Evolutionary conservation across 2,329 filamentous ascomycete genomes (phyloP).

Genomic region (Nigrograna mackinnonii): DNA sequence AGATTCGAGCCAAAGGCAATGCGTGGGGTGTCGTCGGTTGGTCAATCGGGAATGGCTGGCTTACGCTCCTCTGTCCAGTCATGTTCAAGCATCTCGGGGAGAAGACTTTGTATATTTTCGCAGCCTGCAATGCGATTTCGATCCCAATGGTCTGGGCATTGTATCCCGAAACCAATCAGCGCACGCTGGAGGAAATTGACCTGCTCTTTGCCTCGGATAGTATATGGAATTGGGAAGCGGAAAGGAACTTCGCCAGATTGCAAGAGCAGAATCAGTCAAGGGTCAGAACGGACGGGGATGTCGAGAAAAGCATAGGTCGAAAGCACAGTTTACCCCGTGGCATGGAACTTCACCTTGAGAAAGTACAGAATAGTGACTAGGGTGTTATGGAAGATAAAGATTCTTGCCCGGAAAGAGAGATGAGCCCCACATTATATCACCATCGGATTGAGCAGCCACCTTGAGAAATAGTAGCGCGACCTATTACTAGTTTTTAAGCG

Average conservation of each 20-base stretch:
- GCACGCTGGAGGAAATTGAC: conserved; percentile 77
- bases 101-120: conserved; percentile 77
- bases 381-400: no score
- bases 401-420: no score
- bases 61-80: conserved; percentile 45
- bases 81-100: conserved; percentile 65
- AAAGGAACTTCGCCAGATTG: conserved; percentile 25
- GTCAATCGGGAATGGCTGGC: conserved; percentile 75
- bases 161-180: conserved; percentile 74
- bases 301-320: background rate
- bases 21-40: conserved; percentile 77
- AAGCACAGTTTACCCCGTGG: background rate
- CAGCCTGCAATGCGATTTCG: conserved; percentile 65
- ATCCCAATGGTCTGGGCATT: conserved; percentile 74
- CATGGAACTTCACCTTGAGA: background rate
- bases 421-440: no score
- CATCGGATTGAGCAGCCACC: no score
- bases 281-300: background rate
- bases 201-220: conserved; percentile 69
- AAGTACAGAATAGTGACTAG: no score
- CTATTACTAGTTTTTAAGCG: no score
- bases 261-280: background rate
- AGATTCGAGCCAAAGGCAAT: conserved; percentile 73
- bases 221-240: conserved; percentile 65
- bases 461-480: no score